Percentiles rank a stretch among this genome's conserved stretches.
Conservation (phyloP, 2,329 filamentous ascomycete species). For the Penicillium crustosum region DNA sequence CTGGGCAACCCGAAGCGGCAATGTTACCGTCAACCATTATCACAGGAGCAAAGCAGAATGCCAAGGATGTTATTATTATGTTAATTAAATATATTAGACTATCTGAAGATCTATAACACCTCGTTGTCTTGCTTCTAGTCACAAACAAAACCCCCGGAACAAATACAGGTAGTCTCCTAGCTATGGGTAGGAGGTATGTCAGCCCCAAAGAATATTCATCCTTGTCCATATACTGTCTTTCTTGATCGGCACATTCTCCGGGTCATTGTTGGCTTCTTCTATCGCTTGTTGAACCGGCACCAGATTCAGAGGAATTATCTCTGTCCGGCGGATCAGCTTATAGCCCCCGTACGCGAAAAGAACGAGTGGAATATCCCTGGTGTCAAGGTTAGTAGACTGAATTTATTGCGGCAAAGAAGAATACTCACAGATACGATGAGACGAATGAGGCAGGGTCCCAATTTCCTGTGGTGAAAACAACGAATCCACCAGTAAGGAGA, state of each 20-base stretch:
- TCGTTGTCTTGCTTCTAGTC: not conserved
- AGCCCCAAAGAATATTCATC: constrained; percentile 40
- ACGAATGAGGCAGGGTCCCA: constrained; percentile 60
- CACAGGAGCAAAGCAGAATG: not conserved
- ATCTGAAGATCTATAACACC: not conserved
- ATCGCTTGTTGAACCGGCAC: constrained; percentile 57
- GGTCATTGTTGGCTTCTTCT: constrained; percentile 43
- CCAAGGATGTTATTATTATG: not conserved
- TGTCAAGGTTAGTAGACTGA: not conserved
- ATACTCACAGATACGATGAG: constrained; percentile 62
- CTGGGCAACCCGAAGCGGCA: no score
- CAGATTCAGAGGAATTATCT: constrained; percentile 51
- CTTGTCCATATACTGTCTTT: constrained; percentile 26
- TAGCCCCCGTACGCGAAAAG: constrained; percentile 59
- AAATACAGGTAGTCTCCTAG: not conserved
- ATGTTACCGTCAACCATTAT: no score
- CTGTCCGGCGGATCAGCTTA: constrained; percentile 66
- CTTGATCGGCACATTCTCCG: constrained; percentile 35
- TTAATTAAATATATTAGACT: not conserved
- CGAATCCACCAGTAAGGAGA: constrained; percentile 68
- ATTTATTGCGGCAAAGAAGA: not conserved
- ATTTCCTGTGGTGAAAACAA: constrained; percentile 59
- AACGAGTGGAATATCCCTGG: constrained; percentile 62
- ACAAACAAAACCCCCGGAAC: not conserved
- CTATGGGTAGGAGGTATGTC: not conserved